Conservation (phyloP, 2,329 filamentous ascomycete species). For the Xylaria sp. region DNA sequence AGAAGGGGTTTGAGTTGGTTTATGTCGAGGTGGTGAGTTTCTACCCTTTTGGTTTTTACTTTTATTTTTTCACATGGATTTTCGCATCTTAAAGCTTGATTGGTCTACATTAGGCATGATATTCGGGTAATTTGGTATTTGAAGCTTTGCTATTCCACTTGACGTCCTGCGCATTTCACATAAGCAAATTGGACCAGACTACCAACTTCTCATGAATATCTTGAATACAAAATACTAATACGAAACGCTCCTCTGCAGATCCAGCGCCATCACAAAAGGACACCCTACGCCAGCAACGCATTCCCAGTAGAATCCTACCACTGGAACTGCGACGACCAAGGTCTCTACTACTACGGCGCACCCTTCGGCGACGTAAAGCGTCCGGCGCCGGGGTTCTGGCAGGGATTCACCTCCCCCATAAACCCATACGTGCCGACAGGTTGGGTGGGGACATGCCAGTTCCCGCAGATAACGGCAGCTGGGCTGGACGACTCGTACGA, state of each 20-base stretch:
- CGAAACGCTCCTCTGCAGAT: slow-evolving; percentile 57
- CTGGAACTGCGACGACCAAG: slow-evolving; percentile 78
- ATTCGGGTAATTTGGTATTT: too few relatives aligned
- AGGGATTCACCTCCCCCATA: slow-evolving; percentile 65
- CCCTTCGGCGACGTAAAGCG: slow-evolving; percentile 55
- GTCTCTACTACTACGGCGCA: slow-evolving; percentile 74
- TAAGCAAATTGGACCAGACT: neutral
- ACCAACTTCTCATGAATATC: neutral
- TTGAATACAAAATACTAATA: neutral
- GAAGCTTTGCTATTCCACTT: too few relatives aligned
- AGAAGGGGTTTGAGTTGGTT: slow-evolving; percentile 68
- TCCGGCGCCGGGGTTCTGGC: slow-evolving; percentile 70
- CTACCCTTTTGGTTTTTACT: too few relatives aligned
- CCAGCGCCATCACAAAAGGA: slow-evolving; percentile 86
- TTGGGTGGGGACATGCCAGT: slow-evolving; percentile 79
- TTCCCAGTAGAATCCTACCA: slow-evolving; percentile 78
- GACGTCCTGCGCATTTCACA: too few relatives aligned
- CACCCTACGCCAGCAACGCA: slow-evolving; percentile 79
- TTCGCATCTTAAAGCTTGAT: too few relatives aligned
- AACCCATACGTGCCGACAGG: slow-evolving; percentile 75
- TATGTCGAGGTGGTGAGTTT: slow-evolving; percentile 78
- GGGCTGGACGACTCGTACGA: slow-evolving; percentile 79
- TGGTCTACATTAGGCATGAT: too few relatives aligned
- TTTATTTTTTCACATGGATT: too few relatives aligned
- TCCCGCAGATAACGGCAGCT: slow-evolving; percentile 79